A percentile compares a stretch with the other conserved stretches of the same genome.
phyloP scores from a whole-genome alignment of 176 grass and related monocot genomes.

The Melocanna baccifera region DNA sequence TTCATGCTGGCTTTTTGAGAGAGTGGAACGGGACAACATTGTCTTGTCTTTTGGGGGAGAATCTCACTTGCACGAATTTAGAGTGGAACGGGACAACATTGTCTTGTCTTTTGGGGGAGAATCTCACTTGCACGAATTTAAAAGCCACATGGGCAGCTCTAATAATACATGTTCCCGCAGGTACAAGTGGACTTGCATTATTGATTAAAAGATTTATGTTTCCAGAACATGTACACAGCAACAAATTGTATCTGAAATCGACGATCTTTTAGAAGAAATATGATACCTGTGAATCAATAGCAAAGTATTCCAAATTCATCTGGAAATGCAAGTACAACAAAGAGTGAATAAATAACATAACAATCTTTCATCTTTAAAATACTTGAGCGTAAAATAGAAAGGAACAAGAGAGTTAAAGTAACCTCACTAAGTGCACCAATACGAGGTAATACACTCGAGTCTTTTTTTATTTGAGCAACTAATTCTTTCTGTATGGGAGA shows the following conservation, averaged over 20 bases:
- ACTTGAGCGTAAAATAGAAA: slow-evolving; percentile 16
- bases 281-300: slow-evolving; percentile 96
- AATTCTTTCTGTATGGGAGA: slow-evolving; percentile 73
- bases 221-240: neutral
- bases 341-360: slow-evolving; percentile 27
- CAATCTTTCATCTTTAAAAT: slow-evolving; percentile 23
- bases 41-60: too few species aligned
- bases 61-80: too few species aligned
- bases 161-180: too few species aligned
- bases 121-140: too few species aligned
- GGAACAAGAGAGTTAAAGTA: slow-evolving; percentile 17
- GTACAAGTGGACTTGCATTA: too few species aligned
- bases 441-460: slow-evolving; percentile 81
- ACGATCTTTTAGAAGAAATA: neutral
- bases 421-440: slow-evolving; percentile 93
- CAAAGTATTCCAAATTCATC: slow-evolving; percentile 99
- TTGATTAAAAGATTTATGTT: neutral
- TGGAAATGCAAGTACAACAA: slow-evolving; percentile 43
- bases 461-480: slow-evolving; percentile 77
- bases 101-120: too few species aligned
- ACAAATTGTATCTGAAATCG: neutral
- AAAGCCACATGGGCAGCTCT: too few species aligned
- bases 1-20: too few species aligned
- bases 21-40: too few species aligned
- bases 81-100: too few species aligned